Conservation (phyloP, 2,329 filamentous ascomycete species). For the Lecanicillium sp. region DNA sequence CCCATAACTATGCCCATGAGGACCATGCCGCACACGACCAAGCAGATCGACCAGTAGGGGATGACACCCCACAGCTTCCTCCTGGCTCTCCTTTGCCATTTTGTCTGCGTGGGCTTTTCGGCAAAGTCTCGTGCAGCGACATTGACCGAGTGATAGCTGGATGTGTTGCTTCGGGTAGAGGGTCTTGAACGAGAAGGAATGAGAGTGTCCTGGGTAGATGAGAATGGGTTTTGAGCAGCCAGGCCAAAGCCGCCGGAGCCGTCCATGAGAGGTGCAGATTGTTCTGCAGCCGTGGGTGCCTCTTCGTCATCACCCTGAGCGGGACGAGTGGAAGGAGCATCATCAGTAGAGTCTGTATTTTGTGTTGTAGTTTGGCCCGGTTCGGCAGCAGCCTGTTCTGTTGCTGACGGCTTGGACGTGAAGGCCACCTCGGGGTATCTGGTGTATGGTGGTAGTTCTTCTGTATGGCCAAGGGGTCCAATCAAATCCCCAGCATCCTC, state of each 20-base stretch:
- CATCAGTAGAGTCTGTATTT: not conserved
- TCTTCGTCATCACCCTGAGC: not conserved
- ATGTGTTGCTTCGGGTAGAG: slow-evolving; percentile 33
- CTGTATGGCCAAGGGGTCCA: slow-evolving; percentile 78
- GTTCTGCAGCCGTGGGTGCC: not conserved
- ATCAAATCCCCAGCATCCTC: slow-evolving; percentile 84
- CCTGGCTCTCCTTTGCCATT: slow-evolving; percentile 46
- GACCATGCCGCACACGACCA: slow-evolving; percentile 39
- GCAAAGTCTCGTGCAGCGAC: slow-evolving; percentile 33
- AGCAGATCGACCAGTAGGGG: slow-evolving; percentile 52
- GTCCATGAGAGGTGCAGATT: not conserved
- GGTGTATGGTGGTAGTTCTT: slow-evolving; percentile 86
- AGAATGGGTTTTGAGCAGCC: slow-evolving; percentile 54
- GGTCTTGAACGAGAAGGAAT: slow-evolving; percentile 27
- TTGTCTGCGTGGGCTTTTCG: slow-evolving; percentile 39
- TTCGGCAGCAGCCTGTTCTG: slow-evolving; percentile 7
- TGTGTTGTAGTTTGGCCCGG: not conserved
- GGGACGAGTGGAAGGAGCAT: not conserved
- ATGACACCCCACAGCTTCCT: slow-evolving; percentile 50
- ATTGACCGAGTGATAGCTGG: slow-evolving; percentile 48
- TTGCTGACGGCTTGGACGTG: slow-evolving; percentile 41
- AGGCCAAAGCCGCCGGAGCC: slow-evolving; percentile 31
- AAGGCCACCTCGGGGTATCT: slow-evolving; percentile 72
- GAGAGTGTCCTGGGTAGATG: slow-evolving; percentile 46
- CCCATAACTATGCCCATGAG: slow-evolving; percentile 48